These are phyloP conservation scores for Wickerhamiella infanticola DNA, from an alignment of 1,139 yeast genomes.

Conservation along the genomic window DNA sequence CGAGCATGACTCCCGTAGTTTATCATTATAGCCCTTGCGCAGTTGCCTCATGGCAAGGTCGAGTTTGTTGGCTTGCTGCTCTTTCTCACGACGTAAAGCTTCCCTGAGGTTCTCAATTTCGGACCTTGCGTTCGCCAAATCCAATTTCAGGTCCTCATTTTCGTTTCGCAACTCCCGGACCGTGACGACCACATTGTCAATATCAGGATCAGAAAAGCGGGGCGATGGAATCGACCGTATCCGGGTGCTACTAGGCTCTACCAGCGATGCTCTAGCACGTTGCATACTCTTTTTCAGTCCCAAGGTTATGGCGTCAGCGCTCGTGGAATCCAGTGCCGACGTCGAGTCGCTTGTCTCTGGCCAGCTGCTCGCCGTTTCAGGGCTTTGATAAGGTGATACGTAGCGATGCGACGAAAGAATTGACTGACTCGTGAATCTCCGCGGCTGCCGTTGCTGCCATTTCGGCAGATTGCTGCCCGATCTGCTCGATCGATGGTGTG, in stretches of 20 bases:
- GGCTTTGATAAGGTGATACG: background rate
- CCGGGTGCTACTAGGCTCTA: background rate
- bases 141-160: constrained; percentile 1
- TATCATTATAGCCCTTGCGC: constrained; percentile 1
- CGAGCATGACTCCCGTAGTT: background rate
- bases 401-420: too few species aligned
- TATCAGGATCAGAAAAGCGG: background rate
- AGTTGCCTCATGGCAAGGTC: constrained; percentile 4
- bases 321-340: background rate
- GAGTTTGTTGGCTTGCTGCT: constrained; percentile 4
- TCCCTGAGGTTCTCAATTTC: background rate
- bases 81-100: background rate
- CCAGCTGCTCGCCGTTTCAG: background rate
- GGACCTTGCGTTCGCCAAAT: background rate
- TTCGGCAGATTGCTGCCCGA: too few species aligned
- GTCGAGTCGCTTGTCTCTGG: background rate
- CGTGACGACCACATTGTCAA: background rate
- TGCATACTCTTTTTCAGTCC: background rate
- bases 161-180: background rate
- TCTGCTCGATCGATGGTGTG: too few species aligned
- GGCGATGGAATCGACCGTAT: background rate
- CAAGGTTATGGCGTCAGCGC: background rate
- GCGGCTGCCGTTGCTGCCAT: too few species aligned
- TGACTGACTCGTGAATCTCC: too few species aligned
- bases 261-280: background rate